These are phyloP conservation scores for Hymenoscyphus fraxineus DNA, from an alignment of 2,329 filamentous ascomycete species.

Conservation along the genomic window DNA sequence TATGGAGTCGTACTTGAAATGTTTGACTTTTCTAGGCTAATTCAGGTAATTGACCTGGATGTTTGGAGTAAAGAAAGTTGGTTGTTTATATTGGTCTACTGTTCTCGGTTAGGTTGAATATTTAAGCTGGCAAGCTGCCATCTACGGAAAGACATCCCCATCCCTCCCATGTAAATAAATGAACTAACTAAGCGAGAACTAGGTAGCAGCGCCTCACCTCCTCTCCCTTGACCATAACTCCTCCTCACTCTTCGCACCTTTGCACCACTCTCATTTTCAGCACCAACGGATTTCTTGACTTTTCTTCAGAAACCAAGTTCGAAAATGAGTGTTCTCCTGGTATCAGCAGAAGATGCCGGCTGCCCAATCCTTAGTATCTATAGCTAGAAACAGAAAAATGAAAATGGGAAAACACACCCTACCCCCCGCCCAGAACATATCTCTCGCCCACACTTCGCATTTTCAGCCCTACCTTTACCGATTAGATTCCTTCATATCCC, in stretches of 20 bases:
- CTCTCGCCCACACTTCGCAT: background rate
- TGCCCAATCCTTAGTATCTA: background rate
- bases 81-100: background rate
- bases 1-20: too few relatives aligned
- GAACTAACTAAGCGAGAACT: background rate
- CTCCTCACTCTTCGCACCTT: background rate
- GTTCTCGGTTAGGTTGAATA: background rate
- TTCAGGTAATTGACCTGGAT: too few relatives aligned
- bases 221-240: background rate
- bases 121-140: background rate
- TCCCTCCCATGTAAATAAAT: background rate
- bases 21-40: too few relatives aligned
- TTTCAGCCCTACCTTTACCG: background rate
- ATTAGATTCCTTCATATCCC: background rate
- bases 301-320: background rate
- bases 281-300: too few relatives aligned
- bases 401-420: background rate
- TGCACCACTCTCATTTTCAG: background rate
- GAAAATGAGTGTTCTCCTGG: background rate
- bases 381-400: background rate
- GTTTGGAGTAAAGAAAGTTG: too few relatives aligned
- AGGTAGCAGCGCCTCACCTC: background rate
- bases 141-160: background rate
- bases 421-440: background rate
- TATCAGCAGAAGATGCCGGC: background rate